phyloP scores from a whole-genome alignment of 129 eudicot species.

The Deinandra increscens region DNA sequence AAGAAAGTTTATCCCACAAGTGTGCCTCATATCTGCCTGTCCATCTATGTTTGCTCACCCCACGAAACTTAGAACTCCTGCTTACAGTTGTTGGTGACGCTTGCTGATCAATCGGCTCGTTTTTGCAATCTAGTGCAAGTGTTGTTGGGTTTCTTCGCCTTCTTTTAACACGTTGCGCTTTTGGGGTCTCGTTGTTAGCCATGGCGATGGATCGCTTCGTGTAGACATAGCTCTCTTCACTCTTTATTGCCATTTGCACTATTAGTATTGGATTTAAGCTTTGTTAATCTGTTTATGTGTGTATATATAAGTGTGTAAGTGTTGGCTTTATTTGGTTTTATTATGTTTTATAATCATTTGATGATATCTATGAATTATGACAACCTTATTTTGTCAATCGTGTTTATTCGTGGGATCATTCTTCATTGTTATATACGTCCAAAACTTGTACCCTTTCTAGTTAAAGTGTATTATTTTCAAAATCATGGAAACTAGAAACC shows the following conservation, averaged over 20 bases:
- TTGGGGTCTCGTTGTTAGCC: constrained; percentile 39
- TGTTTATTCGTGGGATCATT: constrained; percentile 26
- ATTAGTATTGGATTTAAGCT: not conserved
- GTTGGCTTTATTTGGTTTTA: constrained; percentile 6
- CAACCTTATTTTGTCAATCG: constrained; percentile 35
- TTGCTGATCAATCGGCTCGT: constrained; percentile 32
- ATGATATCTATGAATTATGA: constrained; percentile 42
- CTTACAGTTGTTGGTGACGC: constrained; percentile 57
- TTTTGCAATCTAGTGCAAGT: constrained; percentile 32
- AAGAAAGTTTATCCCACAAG: constrained; percentile 82
- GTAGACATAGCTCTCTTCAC: constrained; percentile 36
- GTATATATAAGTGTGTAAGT: constrained; percentile 5
- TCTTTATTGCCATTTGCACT: constrained; percentile 39
- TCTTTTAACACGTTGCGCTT: constrained; percentile 50
- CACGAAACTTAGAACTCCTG: constrained; percentile 77
- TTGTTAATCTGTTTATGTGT: constrained; percentile 15
- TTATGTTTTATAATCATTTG: constrained; percentile 18
- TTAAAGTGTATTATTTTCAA: not conserved
- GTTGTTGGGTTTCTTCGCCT: constrained; percentile 43
- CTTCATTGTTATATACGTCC: constrained; percentile 26
- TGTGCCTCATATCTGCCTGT: constrained; percentile 80
- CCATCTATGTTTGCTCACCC: constrained; percentile 79
- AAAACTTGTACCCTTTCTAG: constrained; percentile 23
- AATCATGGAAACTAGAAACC: constrained; percentile 2
- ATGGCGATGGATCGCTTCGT: constrained; percentile 20